Evolutionary conservation across 192 early-diverging fungal species (phyloP).

Genomic region (Coemansia sp.): DNA sequence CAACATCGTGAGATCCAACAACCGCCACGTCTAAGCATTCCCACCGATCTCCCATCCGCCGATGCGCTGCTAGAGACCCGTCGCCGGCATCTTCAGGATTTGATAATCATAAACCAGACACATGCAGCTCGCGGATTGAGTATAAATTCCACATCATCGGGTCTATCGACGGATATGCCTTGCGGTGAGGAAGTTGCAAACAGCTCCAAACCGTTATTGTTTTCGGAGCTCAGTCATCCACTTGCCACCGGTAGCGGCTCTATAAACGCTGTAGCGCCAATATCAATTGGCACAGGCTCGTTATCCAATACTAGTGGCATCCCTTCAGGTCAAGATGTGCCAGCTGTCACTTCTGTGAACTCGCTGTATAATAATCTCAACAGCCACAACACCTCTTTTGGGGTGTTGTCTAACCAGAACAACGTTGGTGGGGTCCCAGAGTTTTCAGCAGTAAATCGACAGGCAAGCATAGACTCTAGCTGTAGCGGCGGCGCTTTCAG

Average conservation of each 20-base stretch:
- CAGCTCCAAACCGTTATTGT: conserved; percentile 10
- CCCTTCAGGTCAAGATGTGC: not conserved
- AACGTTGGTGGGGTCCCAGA: not conserved
- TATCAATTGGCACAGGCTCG: not conserved
- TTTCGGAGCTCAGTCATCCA: conserved; percentile 25
- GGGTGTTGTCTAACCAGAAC: not conserved
- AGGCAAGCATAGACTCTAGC: not conserved
- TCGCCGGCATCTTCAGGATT: conserved; percentile 42
- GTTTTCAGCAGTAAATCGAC: not conserved
- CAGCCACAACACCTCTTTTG: not conserved
- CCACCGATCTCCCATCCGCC: conserved; percentile 19
- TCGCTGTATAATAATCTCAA: not conserved
- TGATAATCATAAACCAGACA: conserved; percentile 46
- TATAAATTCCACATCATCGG: not conserved
- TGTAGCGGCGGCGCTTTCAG: not conserved
- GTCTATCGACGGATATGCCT: not conserved
- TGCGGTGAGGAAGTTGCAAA: not conserved
- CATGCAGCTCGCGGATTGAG: conserved; percentile 34
- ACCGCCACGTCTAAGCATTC: not conserved
- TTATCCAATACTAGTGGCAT: not conserved
- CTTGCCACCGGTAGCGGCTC: not conserved
- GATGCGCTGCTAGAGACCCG: conserved; percentile 39
- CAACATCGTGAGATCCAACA: not conserved
- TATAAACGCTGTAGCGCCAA: not conserved
- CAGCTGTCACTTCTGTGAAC: not conserved